Base-by-base conservation (phyloP, 2,329 filamentous ascomycete genomes). In the Xylariales sp. region DNA sequence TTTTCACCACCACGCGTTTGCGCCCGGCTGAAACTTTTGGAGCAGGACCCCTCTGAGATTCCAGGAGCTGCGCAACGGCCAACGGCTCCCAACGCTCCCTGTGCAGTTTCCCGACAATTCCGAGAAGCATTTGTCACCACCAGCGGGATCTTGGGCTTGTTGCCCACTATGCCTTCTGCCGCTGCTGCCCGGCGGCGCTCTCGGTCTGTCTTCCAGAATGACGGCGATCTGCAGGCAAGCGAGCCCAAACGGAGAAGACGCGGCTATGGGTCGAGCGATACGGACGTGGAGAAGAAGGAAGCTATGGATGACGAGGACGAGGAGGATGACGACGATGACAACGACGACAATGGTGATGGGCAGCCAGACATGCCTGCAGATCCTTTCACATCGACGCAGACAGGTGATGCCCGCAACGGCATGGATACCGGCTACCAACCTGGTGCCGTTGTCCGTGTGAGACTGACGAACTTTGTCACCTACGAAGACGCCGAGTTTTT, bases 401-500 rank as follows among this genome's bases (percentile, higher is more conserved):
- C 7, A 15, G 16, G 17, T 21, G 11, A 30, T 17, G 12, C n/a
- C 6, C n/a, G 15, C 15, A 7, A 27, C 13, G 2, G 31, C 15
- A 5, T 5, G 28, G 8, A 14, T 3, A 35, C 36, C 32, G 58
- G 62, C 8, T 79, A 74, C 44, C 75, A 86, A 46, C 81, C 89
- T 3, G 93, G 93, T 10, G 84, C 93, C 8, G 94, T 98, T 49
- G 81, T 96, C 33, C 80, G 90, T 24, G 88, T 98, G 33, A 84
- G 81, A 49, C 74, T 97, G 30, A 77, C 75, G 33, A 87, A 97
- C 61, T 98, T 98, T 52, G 88, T 98, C 39, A 98, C 93, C 0
- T 98, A 98, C 63, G 89, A 87, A 34, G 81, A 83, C 37, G 91
- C 89, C 39, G 90, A 95, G 48, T 96, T 97, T 61, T 79, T 84